Conservation (phyloP, 2,329 filamentous ascomycete genomes). For the Sporothrix protearum region DNA sequence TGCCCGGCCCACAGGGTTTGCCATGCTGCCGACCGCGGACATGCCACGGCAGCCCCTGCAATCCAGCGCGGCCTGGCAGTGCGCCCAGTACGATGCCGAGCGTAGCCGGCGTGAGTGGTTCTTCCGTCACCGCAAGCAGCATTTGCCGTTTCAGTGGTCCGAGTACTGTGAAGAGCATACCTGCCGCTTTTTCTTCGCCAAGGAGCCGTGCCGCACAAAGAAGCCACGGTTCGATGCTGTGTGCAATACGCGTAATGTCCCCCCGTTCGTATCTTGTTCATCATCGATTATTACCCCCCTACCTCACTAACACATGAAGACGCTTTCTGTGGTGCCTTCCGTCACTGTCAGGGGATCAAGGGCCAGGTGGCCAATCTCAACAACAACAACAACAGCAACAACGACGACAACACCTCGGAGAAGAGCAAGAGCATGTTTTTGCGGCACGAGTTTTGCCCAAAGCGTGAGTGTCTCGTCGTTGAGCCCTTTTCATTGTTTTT, state of each 20-base stretch:
- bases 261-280: not conserved
- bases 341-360: slow-evolving; percentile 14
- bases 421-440: slow-evolving; percentile 12
- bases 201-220: slow-evolving; percentile 15
- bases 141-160: not conserved
- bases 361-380: not conserved
- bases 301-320: not conserved
- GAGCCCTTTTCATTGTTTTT: not conserved
- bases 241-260: slow-evolving; percentile 22
- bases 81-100: slow-evolving; percentile 9
- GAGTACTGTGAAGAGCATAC: slow-evolving; percentile 22
- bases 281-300: too few relatives aligned
- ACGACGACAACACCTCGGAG: not conserved
- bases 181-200: slow-evolving; percentile 24
- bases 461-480: slow-evolving; percentile 8
- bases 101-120: slow-evolving; percentile 19
- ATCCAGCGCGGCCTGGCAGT: slow-evolving; percentile 11
- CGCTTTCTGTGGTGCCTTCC: not conserved
- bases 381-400: too few relatives aligned
- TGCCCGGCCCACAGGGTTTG: not conserved
- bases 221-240: slow-evolving; percentile 9
- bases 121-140: not conserved
- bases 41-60: not conserved
- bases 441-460: slow-evolving; percentile 23
- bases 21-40: not conserved